A percentile compares a stretch with the other conserved stretches of the same genome.
Evolutionary conservation across 2,329 filamentous ascomycete genomes (phyloP).

Genomic region (Rhynchosporium agropyri): DNA sequence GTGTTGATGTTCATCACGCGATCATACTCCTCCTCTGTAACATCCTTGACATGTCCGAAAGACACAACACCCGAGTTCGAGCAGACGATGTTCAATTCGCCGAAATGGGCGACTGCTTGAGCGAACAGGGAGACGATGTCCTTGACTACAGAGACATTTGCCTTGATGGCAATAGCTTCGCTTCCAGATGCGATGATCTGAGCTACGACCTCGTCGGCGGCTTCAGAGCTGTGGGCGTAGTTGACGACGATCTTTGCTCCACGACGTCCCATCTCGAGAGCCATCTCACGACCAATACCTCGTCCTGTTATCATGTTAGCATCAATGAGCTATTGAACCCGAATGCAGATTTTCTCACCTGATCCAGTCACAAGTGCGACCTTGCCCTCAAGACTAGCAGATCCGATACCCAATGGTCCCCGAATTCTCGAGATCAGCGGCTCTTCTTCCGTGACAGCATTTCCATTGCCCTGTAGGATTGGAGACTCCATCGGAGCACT

Average conservation of each 20-base stretch:
- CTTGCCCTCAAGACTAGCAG: constrained; percentile 34
- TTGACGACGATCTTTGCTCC: constrained; percentile 62
- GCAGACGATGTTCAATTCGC: constrained; percentile 40
- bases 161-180: constrained; percentile 58
- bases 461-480: background rate
- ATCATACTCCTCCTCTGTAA: constrained; percentile 40
- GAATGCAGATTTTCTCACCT: constrained; percentile 24
- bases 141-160: constrained; percentile 59
- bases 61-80: constrained; percentile 57
- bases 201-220: constrained; percentile 66
- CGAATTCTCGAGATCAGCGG: constrained; percentile 16
- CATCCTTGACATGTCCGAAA: constrained; percentile 39
- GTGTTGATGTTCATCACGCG: constrained; percentile 67
- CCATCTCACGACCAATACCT: constrained; percentile 69
- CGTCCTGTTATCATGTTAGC: constrained; percentile 48
- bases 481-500: background rate
- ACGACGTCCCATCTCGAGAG: constrained; percentile 64
- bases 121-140: constrained; percentile 39
- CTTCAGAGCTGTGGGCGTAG: constrained; percentile 60
- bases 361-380: constrained; percentile 43
- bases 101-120: constrained; percentile 39
- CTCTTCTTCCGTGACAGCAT: background rate
- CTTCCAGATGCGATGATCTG: constrained; percentile 58
- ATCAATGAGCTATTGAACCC: background rate
- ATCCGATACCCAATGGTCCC: constrained; percentile 18